These are phyloP conservation scores for Berberis vulgaris DNA, from an alignment of 164 flowering plant genomes.

Conservation along the genomic window DNA sequence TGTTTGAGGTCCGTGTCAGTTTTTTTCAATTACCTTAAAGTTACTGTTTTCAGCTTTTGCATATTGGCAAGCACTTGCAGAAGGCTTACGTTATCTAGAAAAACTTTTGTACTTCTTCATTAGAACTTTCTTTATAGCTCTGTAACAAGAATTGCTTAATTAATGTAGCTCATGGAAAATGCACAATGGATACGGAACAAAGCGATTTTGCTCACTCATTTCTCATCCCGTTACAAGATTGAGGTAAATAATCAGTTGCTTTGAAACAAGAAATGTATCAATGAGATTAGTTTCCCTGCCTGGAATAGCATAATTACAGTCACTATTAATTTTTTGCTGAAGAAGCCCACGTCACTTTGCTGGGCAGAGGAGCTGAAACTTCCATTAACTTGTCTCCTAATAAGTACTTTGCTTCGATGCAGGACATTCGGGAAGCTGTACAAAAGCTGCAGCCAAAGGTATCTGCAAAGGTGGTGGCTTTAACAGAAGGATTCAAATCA, in stretches of 20 bases:
- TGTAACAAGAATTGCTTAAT: conserved; percentile 5
- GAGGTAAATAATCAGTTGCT: conserved; percentile 42
- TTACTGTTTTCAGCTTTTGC: too few relatives aligned
- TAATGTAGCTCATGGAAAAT: conserved; percentile 66
- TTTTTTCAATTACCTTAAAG: too few relatives aligned
- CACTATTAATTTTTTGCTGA: too few relatives aligned
- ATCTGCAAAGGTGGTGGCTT: conserved; percentile 67
- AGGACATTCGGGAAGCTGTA: conserved; percentile 76
- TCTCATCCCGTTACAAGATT: conserved; percentile 76
- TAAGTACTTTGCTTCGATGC: conserved; percentile 8
- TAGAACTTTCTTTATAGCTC: conserved; percentile 7
- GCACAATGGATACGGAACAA: conserved; percentile 86
- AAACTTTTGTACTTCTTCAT: not conserved
- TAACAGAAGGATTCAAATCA: conserved; percentile 89
- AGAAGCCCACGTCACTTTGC: too few relatives aligned
- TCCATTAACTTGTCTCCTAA: not conserved
- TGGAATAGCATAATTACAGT: too few relatives aligned
- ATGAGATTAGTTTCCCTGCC: too few relatives aligned
- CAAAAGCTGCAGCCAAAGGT: conserved; percentile 62
- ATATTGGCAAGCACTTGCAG: too few relatives aligned
- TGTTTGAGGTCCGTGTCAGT: conserved; percentile 52
- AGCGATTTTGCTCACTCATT: conserved; percentile 75
- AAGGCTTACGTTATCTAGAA: too few relatives aligned
- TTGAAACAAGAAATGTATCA: too few relatives aligned
- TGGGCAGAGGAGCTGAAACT: too few relatives aligned